Conservation (phyloP, 345 rosid species). For the Salix udensis region DNA sequence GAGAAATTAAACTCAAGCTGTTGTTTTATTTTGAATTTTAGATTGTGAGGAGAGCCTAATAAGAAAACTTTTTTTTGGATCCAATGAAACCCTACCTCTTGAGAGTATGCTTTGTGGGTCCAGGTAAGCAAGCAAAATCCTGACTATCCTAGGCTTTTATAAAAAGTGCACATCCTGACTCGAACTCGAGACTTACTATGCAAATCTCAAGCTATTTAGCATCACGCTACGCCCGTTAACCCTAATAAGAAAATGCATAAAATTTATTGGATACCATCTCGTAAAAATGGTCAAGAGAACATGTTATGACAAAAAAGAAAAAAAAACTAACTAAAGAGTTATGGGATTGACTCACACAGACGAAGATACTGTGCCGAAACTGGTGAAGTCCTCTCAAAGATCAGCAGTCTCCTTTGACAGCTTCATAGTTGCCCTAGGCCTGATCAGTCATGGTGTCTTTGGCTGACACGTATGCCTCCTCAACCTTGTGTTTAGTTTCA, state of each 20-base stretch:
- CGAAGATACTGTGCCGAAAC: background rate
- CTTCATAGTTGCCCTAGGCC: conserved; percentile 27
- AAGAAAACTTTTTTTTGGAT: no score
- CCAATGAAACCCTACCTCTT: no score
- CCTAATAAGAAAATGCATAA: background rate
- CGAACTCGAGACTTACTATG: fast-evolving
- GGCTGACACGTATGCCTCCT: conserved; percentile 41
- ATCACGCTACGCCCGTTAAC: no score
- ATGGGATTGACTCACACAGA: conserved; percentile 19
- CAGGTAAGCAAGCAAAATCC: no score
- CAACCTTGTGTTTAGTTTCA: conserved; percentile 30
- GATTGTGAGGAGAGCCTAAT: background rate
- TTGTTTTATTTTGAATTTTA: background rate
- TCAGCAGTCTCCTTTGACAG: conserved; percentile 30
- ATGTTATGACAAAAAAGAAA: background rate
- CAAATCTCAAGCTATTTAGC: no score
- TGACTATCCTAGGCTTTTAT: no score
- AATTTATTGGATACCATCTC: background rate
- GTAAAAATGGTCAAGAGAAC: background rate
- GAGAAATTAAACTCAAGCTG: background rate
- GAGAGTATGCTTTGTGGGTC: fast-evolving
- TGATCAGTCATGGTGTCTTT: conserved; percentile 27
- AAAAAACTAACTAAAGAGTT: background rate
- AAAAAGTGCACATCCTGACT: no score
- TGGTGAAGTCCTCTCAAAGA: conserved; percentile 16